A percentile compares a stretch with the other conserved stretches of the same genome.
Conservation (phyloP, 306 rosid genomes). For the Trichosanthes truncata region DNA sequence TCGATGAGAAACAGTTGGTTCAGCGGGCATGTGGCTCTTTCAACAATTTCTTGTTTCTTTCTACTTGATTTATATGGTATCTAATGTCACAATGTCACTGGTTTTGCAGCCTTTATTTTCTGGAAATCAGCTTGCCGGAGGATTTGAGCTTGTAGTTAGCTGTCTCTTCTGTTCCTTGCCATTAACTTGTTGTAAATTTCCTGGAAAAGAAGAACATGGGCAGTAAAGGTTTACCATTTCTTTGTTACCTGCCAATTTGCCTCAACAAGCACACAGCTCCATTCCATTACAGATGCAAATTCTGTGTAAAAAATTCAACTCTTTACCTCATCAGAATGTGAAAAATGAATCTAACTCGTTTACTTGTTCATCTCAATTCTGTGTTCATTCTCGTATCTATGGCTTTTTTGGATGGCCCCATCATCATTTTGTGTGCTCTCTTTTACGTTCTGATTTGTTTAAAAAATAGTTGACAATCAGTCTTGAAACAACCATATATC, state of each 20-base stretch:
- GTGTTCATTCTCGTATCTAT: background rate
- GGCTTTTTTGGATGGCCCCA: background rate
- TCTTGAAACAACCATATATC: background rate
- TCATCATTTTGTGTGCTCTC: background rate
- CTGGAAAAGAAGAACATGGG: background rate
- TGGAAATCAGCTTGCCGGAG: conserved; percentile 80
- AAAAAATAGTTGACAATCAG: background rate
- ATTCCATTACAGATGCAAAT: background rate
- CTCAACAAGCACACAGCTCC: background rate
- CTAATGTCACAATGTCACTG: background rate
- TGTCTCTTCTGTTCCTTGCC: background rate
- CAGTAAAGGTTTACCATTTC: background rate
- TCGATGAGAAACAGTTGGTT: background rate
- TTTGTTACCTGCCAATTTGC: background rate
- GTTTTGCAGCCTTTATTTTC: conserved; percentile 78
- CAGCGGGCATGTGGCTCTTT: background rate
- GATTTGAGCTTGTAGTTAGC: conserved; percentile 67
- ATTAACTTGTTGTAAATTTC: conserved; percentile 18
- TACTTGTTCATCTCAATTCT: background rate
- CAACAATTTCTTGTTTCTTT: background rate
- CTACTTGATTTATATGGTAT: background rate
- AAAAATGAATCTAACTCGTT: background rate
- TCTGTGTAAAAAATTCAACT: background rate
- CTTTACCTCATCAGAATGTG: background rate
- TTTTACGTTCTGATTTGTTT: background rate